Evolutionary conservation across 2,329 filamentous ascomycete genomes (phyloP), one percentile per base, ranked within the genome.

Genomic region (Westerdykella ornata): DNA sequence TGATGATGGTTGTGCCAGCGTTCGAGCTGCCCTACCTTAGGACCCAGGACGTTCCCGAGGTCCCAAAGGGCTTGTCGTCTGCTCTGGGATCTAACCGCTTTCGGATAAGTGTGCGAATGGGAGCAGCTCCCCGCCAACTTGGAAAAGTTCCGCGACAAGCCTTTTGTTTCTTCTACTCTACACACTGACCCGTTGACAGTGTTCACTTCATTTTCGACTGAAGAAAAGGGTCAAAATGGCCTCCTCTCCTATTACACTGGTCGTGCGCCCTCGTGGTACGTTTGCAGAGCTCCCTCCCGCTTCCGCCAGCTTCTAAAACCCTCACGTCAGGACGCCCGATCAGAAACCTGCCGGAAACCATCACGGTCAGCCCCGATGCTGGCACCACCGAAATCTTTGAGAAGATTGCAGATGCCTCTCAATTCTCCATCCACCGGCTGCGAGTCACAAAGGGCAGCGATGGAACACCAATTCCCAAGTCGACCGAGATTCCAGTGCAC

Each of bases 391-490:
- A 80, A 44, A 70, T 84, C 39, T 82, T 83, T 62, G 63, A 68
- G 39, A 67, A 71, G 39, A 68, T 84, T 38, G 75, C 80, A 20
- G 64, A 68, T 40, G 67, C 72, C 41, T 72, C 78, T 26, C 70
- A 71, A 11, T 73, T 73, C 54, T 76, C 76, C 4, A 64, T 77
- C 32, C 73, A 83, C 56, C 76, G 80, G 18, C 61, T 84, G 44
- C 73, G 80, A 43, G 71, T 84, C 49, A 84, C 80, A 34, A 82
- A 81, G 57, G 78, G 74, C 46, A 78, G 74, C 49, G 80, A 82
- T 68, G 77, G 78, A 37, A 72, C 69, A 31, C 60, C 75, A 32
- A 66, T 84, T 12, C 70, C 75, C 39, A 82, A 81, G 53, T 69
- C 67, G 40, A 67, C 70, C 41, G 69, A 72, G 39, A 66, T 70